Conservation (phyloP, 129 eudicot genomes). For the Chrysanthemum seticuspe region DNA sequence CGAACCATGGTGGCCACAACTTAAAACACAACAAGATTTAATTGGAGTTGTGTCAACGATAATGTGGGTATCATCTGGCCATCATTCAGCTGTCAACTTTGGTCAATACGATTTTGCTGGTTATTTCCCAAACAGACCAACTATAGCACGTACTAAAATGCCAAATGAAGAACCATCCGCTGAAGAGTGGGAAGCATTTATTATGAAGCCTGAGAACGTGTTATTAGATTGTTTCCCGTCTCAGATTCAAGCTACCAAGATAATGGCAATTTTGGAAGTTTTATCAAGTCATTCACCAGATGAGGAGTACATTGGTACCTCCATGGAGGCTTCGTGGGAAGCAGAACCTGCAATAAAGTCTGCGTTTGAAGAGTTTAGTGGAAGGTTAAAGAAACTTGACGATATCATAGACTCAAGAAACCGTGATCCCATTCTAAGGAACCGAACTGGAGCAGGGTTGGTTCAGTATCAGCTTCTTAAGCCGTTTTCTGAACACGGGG, state of each 20-base stretch:
- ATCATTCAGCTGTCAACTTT: constrained; percentile 55
- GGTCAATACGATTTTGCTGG: constrained; percentile 50
- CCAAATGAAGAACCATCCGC: constrained; percentile 35
- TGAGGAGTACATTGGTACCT: constrained; percentile 34
- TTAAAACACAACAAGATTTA: constrained; percentile 30
- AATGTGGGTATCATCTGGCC: constrained; percentile 40
- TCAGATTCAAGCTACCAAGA: constrained; percentile 27
- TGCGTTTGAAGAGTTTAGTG: constrained; percentile 24
- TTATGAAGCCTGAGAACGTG: constrained; percentile 26
- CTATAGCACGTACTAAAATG: constrained; percentile 37
- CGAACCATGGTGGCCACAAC: constrained; percentile 57
- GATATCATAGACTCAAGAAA: constrained; percentile 32
- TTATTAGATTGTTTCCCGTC: constrained; percentile 29
- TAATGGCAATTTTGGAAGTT: constrained; percentile 31
- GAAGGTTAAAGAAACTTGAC: constrained; percentile 23
- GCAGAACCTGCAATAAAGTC: constrained; percentile 31
- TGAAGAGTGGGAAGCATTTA: constrained; percentile 29
- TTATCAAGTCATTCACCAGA: constrained; percentile 38
- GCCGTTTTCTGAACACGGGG: constrained; percentile 41
- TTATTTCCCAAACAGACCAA: constrained; percentile 41
- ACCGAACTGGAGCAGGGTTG: constrained; percentile 37
- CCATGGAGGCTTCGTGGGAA: constrained; percentile 32
- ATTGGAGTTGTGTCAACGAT: constrained; percentile 30
- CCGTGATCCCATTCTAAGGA: constrained; percentile 24
- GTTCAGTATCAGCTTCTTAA: constrained; percentile 36